Base-by-base conservation (phyloP, 1,284 basidiomycete genomes). In the Austropuccinia psidii region DNA sequence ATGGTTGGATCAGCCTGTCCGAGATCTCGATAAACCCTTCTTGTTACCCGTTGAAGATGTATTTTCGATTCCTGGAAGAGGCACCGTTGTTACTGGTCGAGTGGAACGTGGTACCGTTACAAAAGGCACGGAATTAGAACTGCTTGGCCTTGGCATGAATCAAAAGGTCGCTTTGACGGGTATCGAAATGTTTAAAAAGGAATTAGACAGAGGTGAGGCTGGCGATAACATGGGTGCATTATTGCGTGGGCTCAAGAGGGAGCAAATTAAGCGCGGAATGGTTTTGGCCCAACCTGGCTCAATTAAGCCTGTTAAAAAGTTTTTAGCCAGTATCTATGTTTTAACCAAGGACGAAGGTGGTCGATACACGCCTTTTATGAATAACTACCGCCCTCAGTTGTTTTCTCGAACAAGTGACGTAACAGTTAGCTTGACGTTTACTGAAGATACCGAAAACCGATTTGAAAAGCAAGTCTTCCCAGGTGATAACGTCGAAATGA, bases 171-270 rank as follows among this genome's bases (percentile, higher is more conserved):
- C 90, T 39, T 84, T 99, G 74, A 99, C 94, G 78, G 94, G 94
- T 78, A 93, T 98, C 80, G 95, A 98, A 83, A 98, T 97, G 91
- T 98, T 98, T 89, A 94, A 97, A 86, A 98, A 97, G 85, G 96
- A 99, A 84, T 87, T 99, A 76, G 96, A 98, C 73, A 88, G 93
- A 75, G 95, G 93, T 76, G 92, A 98, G 83, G 95, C 96, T 77
- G 96, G 96, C 80, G 96, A 99, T 84, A 98, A 98, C 86, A 98
- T 98, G 93, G 96, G 96, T 79, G 91, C 90, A 75, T 85, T 99
- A 58, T 88, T 99, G 70, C 92, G 96, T 83, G 94, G 96, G 82
- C 85, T 98, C 82, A 98, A 98, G 85, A 90, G 95, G 78, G 96
- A 98, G 82, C 93, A 98, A 83, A 84, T 99, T 80, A 86, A 87